Base-by-base conservation (phyloP, 352 stramenopile species). In the Pythium myriotylum region DNA sequence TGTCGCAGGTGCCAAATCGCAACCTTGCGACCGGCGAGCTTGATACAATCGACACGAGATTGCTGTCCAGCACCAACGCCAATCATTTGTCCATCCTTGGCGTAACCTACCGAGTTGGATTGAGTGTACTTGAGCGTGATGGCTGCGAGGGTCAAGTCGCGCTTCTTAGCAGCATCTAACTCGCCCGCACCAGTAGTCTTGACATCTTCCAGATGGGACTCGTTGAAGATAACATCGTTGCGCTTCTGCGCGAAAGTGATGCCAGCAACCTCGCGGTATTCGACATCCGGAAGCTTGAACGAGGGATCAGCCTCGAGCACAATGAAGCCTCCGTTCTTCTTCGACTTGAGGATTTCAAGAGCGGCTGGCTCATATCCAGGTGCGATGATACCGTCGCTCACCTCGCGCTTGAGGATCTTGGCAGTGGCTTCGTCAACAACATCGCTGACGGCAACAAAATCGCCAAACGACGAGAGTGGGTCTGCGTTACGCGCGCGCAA, bases 101-200 rank as follows among this genome's bases (percentile, higher is more conserved):
- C 96, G 80, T 99, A 99, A 9, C 96, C 97, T 12, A 99, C 97
- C 35, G 90, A 98, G 88, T 99, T 99, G 49, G 79, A 97, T 84
- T 99, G 97, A 55, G 98, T 99, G 84, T 99, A 99, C 88, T 99
- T 99, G 72, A 99, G 83, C 59, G 97, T 98, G 74, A 99, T 99
- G 48, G 92, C 97, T n/a, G 97, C 98, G 26, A 99, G 85, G 59
- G 98, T 96, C 54, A 99, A 82, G 74, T 99, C 98, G 51, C 96
- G 91, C 72, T 98, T 93, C 53, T 96, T 97, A 48, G 86, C 91
- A 23, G 97, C 88, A 19, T 87, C 86, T 6, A 99, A 72, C 43
- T 89, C 81, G 37, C 88, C 79, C 4, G 78, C 82, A 13, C 91
- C 81, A 17, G 86, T 94, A 8, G 95, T 98, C 60, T 98, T 93